Evolutionary conservation across 228 moss, liverwort and hornwort species (phyloP).

Genomic region (Sphagnum magellanicum): DNA sequence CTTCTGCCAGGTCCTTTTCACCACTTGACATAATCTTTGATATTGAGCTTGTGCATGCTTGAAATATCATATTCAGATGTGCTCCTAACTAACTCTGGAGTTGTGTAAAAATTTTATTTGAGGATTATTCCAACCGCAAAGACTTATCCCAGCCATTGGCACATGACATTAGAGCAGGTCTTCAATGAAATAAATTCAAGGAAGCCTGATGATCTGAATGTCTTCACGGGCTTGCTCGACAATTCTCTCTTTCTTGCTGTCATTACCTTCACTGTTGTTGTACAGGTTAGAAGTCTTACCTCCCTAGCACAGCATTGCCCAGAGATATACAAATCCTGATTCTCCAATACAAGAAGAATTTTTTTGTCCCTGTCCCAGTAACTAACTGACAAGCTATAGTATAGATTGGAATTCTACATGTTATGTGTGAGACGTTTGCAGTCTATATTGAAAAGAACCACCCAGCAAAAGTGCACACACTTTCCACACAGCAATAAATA

Average conservation of each 20-base stretch:
- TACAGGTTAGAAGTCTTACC: slow-evolving; percentile 27
- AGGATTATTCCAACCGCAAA: not conserved
- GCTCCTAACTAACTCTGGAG: not conserved
- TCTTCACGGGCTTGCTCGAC: slow-evolving; percentile 24
- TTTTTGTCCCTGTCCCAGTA: too few species aligned
- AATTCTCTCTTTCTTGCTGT: slow-evolving; percentile 45
- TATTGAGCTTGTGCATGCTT: not conserved
- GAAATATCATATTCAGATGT: not conserved
- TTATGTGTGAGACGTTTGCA: too few species aligned
- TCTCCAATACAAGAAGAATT: too few species aligned
- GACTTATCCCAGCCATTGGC: not conserved
- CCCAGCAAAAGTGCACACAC: too few species aligned
- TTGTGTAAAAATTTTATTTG: not conserved
- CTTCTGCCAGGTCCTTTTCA: slow-evolving; percentile 63
- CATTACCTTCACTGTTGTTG: slow-evolving; percentile 19
- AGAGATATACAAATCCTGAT: too few species aligned
- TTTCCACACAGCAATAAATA: too few species aligned
- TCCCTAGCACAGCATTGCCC: too few species aligned
- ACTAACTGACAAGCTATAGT: too few species aligned
- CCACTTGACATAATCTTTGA: too few species aligned
- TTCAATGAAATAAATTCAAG: slow-evolving; percentile 56
- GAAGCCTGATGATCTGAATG: slow-evolving; percentile 43
- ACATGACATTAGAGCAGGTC: slow-evolving; percentile 15
- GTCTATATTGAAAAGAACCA: too few species aligned
- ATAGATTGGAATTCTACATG: too few species aligned